Evolutionary conservation across 2,329 filamentous ascomycete species (phyloP), one percentile per base, ranked within the genome.

Genomic region (Cladosporium sp.): DNA sequence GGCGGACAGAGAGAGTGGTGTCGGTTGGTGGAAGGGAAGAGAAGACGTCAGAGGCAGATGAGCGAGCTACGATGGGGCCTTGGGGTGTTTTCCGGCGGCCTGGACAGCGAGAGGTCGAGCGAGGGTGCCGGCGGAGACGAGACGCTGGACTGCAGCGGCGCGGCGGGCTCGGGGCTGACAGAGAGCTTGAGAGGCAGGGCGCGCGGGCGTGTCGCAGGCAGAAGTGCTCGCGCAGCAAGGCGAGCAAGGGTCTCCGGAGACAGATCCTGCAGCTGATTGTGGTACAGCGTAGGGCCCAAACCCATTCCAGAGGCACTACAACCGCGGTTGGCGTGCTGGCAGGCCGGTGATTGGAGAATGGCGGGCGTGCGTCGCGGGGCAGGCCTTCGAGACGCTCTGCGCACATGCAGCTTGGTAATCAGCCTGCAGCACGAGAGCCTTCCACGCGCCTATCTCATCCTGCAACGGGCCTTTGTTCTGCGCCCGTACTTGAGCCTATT

Each of bases 341-440:
- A 3, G 3, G 15, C 15, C n/a, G 6, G 6, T 19, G 45, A 48
- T 48, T 48, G 25, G 45, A 17, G 15, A 32, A 32, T 32, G 28
- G 28, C 28, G 28, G 28, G 28, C 17, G 10, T 48, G 45, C 15
- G 19, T 32, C 45, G 45, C 45, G 45, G 45, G 45, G 45, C 25
- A 32, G n/a, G 15, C 28, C 45, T 34, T 5, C 28, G 4, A 5
- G 28, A 19, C n/a, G 28, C 45, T 48, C 28, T 39, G 36, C 36
- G 36, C 36, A 20, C 42, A 24, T 24, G 25, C 42, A 47, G 49
- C 39, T 40, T 53, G 12, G 24, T 42, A 53, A 40, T 42, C 50
- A 53, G 24, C 36, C 50, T 53, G 50, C 49, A 51, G 48, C 28
- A 4, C 45, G 4, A 48, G 45, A 48, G 28, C 25, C 25, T 48